phyloP scores from a whole-genome alignment of 257 asterid species.

The Penstemon eatonii region DNA sequence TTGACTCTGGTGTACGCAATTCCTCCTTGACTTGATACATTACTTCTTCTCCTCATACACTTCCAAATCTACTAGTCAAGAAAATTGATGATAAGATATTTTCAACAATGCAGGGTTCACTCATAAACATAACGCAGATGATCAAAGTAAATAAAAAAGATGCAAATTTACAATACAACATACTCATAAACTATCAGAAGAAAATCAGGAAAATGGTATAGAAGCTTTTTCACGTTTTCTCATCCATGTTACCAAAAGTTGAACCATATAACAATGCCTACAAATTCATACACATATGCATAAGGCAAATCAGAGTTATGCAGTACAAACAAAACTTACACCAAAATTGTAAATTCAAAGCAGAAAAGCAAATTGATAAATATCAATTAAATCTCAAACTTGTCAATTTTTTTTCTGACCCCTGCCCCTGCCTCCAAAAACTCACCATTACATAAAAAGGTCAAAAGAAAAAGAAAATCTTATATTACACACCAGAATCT shows the following conservation, averaged over 20 bases:
- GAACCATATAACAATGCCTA: conserved; percentile 1
- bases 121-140: not conserved
- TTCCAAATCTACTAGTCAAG: conserved; percentile 22
- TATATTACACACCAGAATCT: not conserved
- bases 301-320: conserved; percentile 9
- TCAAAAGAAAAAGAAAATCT: too few relatives aligned
- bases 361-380: not conserved
- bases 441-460: too few relatives aligned
- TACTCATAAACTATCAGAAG: conserved; percentile 3
- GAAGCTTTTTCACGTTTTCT: not conserved
- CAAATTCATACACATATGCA: not conserved
- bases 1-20: conserved; percentile 31
- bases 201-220: not conserved
- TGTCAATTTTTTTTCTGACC: not conserved
- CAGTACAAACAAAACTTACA: not conserved
- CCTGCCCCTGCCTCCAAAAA: too few relatives aligned
- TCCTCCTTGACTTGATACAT: conserved; percentile 43
- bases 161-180: conserved; percentile 9
- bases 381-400: not conserved
- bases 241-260: not conserved
- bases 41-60: conserved; percentile 29
- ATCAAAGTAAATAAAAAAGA: conserved; percentile 5
- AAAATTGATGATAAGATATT: conserved; percentile 2
- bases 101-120: not conserved
- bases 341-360: not conserved